Evolutionary conservation across 345 rosid species (phyloP), one percentile per base, ranked within the genome.

Genomic region (Syzygium oleosum): DNA sequence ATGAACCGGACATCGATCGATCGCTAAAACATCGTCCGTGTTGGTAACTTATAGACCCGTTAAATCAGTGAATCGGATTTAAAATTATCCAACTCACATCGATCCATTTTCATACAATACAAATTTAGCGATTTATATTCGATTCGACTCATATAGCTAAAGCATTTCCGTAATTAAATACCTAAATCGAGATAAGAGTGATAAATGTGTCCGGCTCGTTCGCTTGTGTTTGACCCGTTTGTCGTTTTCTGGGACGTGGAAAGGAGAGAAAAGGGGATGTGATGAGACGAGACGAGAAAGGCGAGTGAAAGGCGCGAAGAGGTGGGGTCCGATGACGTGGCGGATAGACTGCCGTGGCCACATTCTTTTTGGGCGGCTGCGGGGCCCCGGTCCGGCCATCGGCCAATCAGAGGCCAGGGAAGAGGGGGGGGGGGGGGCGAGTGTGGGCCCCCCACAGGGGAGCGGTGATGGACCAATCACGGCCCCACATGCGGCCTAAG

Each of bases 291-390:
- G 51, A 5, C 2, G 54, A 52, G 61, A 52, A 84, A 14, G 29
- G 53, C 34, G 58, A 85, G 58, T 84, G 11, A 85, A 7, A 12
- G 31, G 58, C 41, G 88, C 34, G 79, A 17, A 4, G 19, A 25
- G 13, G 25, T 3, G 38, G 4, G 80, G 80, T 3, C 3, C 46
- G 14, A 5, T 34, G 80, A 73, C 80, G 80, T 73, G 80, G 80
- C 80, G 12, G 25, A 9, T 34, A 17, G 80, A 19, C 80, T 34
- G 34, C 34, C 38, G 49, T 19, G 25, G 46, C 46, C 43, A 85
- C 87, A 59, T 79, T 56, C 88, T 85, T 88, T 91, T 54, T 86
- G 91, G 91, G 86, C 90, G 91, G 91, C 89, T 38, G 38, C 41
- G 52, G 88, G 92, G 59, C 87, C 89, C 88, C 56, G 17, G 3